phyloP scores from a whole-genome alignment of 2,329 filamentous ascomycete genomes.

The Fusarium papillatum region DNA sequence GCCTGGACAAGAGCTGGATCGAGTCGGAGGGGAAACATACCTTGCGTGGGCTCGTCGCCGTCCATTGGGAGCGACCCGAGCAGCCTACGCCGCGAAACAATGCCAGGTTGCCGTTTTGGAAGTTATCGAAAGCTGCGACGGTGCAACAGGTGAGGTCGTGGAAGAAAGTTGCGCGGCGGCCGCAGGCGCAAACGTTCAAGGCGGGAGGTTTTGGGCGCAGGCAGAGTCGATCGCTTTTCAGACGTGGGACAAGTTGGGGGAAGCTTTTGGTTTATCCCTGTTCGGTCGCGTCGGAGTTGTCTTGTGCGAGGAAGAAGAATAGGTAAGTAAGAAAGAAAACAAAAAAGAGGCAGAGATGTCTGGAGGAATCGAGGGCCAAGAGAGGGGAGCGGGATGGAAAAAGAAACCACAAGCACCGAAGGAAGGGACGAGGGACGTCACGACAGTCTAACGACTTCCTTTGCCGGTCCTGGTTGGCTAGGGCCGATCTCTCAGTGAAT shows the following conservation, averaged over 20 bases:
- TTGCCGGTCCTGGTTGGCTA: slow-evolving; percentile 29
- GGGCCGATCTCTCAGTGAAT: slow-evolving; percentile 6
- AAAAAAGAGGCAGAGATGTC: slow-evolving; percentile 1
- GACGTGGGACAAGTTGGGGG: slow-evolving; percentile 18
- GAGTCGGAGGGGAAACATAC: slow-evolving; percentile 40
- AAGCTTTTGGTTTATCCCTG: slow-evolving; percentile 19
- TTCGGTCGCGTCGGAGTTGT: slow-evolving; percentile 10
- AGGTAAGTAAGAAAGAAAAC: slow-evolving; percentile 13
- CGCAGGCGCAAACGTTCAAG: slow-evolving; percentile 27
- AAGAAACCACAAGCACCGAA: slow-evolving; percentile 37
- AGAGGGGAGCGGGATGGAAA: slow-evolving; percentile 31
- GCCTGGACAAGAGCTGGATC: slow-evolving; percentile 15
- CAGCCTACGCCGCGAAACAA: slow-evolving; percentile 43
- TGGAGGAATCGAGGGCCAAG: slow-evolving; percentile 25
- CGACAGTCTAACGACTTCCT: slow-evolving; percentile 19
- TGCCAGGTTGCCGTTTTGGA: slow-evolving; percentile 33
- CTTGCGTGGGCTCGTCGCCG: slow-evolving; percentile 59
- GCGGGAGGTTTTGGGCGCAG: slow-evolving; percentile 17
- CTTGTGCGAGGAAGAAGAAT: slow-evolving; percentile 4
- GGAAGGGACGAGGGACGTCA: slow-evolving; percentile 36
- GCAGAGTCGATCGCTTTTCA: slow-evolving; percentile 15
- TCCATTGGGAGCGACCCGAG: slow-evolving; percentile 56
- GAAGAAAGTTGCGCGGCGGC: slow-evolving; percentile 14
- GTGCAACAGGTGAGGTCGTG: slow-evolving; percentile 12
- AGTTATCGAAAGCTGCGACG: slow-evolving; percentile 18